These are phyloP conservation scores for Xylaria bambusicola DNA, from an alignment of 495 filamentous ascomycete species.

Conservation along the genomic window DNA sequence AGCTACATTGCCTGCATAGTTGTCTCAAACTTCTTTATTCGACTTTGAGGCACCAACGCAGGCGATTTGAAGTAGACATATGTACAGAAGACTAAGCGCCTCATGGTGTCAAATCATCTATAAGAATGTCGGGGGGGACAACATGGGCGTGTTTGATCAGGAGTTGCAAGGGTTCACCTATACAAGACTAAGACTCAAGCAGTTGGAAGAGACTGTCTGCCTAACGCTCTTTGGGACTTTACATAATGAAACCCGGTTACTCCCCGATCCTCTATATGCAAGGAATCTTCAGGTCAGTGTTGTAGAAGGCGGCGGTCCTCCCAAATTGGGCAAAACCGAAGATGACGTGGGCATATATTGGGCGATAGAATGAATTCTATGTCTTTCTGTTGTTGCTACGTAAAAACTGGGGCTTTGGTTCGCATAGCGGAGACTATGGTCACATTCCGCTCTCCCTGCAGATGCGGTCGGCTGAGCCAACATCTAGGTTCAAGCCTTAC, in stretches of 20 bases:
- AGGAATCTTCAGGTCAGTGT: neutral
- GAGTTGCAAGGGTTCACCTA: neutral
- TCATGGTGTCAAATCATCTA: neutral
- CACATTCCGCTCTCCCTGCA: neutral
- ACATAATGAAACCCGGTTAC: too few species aligned
- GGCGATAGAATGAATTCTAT: neutral
- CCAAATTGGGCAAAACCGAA: too few species aligned
- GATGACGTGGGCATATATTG: neutral
- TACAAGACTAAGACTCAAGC: neutral
- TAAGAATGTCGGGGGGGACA: neutral
- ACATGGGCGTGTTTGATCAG: neutral
- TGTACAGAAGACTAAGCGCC: neutral
- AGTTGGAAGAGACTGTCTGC: too few species aligned
- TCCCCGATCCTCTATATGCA: slow-evolving; percentile 1
- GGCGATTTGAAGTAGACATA: too few species aligned
- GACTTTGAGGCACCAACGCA: too few species aligned
- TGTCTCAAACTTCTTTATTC: too few species aligned
- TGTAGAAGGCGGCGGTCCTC: too few species aligned
- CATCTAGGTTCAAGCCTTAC: neutral
- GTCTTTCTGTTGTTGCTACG: neutral
- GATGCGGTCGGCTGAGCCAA: neutral
- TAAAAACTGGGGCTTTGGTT: neutral
- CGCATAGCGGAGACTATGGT: neutral
- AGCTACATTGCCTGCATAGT: too few species aligned
- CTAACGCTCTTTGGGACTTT: too few species aligned